Evolutionary conservation across 2,329 filamentous ascomycete genomes (phyloP), one percentile per base, ranked within the genome.

Genomic region (Fusarium papillatum): DNA sequence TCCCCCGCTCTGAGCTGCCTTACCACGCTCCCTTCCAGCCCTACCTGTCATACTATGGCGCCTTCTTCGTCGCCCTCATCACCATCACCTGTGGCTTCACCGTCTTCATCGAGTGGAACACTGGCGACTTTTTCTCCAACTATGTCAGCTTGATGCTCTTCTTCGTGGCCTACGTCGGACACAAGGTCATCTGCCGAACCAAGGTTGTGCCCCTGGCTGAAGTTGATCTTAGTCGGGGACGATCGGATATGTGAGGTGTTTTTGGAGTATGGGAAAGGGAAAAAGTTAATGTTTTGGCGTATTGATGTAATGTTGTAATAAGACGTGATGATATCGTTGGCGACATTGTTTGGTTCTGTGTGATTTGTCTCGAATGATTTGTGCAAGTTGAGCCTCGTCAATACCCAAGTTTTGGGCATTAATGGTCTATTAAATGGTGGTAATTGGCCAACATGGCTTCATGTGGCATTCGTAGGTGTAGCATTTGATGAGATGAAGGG

Each of bases 11-110:
- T 39, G 82, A 85, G 7, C 86, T 94, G 19, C 91, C 92, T 1
- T 94, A 93, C 82, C 85, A 84, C 31, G 91, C 92, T 2, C 86
- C 90, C 13, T 84, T 90, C 70, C 91, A 94, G 83, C 93, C 93
- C 0, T 94, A 86, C 78, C 86, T 93, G 53, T 88, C 92, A 1
- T 92, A 87, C 83, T 93, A 93, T 77, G 93, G 93, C 3, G 85
- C 94, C 5, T 90, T 92, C 81, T 93, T 93, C 84, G 93, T 89
- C 82, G 72, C 89, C 4, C 81, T 94, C 62, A 92, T 95, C 72
- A 87, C 92, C 64, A 71, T 94, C 26, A 94, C 93, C 0, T 92
- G 92, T 79, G 93, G 93, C 5, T 95, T 94, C 83, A 91, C 91
- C 13, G 88, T 89, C 8, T 94, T 94, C 80, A 91, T 94, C 48